These are phyloP conservation scores for Collybia sp. DNA, from an alignment of 768 basidiomycete species.

Conservation along the genomic window DNA sequence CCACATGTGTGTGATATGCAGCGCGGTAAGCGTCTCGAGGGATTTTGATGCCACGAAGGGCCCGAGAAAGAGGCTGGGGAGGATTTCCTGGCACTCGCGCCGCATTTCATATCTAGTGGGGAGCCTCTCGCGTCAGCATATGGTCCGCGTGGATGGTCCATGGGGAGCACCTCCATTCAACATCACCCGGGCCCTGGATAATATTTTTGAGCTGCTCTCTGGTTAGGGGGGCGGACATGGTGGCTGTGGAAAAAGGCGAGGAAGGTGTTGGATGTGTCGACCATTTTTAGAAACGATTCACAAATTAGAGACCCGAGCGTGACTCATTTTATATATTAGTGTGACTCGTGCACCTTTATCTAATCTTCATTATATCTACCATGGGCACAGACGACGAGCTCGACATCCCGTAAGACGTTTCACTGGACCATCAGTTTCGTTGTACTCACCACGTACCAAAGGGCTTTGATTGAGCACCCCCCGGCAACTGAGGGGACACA, in stretches of 20 bases:
- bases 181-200: conserved; percentile 75
- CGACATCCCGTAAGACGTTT: conserved; percentile 40
- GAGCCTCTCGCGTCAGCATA: neutral
- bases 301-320: no score
- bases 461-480: conserved; percentile 21
- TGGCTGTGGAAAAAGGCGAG: conserved; percentile 7
- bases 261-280: neutral
- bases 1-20: conserved; percentile 84
- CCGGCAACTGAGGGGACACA: conserved; percentile 2
- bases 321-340: no score
- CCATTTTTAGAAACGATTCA: conserved; percentile 1
- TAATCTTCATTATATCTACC: no score
- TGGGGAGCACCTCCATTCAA: conserved; percentile 74
- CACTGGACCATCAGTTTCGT: neutral
- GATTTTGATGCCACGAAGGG: conserved; percentile 89
- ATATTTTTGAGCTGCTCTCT: conserved; percentile 49
- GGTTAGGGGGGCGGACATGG: conserved; percentile 16
- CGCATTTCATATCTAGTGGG: conserved; percentile 86
- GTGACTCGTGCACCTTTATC: no score
- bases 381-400: conserved; percentile 55
- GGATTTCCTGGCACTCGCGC: conserved; percentile 89
- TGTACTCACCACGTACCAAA: conserved; percentile 6
- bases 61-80: conserved; percentile 77
- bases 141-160: neutral
- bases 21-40: conserved; percentile 55